A percentile compares a stretch with the other conserved stretches of the same genome.
phyloP scores from a whole-genome alignment of 805 yeast genomes.

The Myxozyma neotropica region DNA sequence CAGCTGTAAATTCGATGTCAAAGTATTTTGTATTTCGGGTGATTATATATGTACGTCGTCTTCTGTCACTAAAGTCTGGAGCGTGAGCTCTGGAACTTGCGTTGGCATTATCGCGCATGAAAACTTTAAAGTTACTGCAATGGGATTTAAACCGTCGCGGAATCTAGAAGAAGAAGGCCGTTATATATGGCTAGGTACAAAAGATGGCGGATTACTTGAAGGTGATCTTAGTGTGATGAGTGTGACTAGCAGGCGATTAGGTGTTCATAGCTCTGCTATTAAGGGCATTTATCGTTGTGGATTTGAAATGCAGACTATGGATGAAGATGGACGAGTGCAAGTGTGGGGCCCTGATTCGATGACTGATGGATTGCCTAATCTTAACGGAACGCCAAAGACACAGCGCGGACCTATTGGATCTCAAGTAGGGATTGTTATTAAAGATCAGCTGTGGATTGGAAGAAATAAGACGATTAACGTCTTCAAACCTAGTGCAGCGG shows the following conservation, averaged over 20 bases:
- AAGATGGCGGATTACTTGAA: conserved; percentile 43
- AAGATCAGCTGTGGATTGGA: conserved; percentile 43
- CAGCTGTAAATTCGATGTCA: conserved; percentile 35
- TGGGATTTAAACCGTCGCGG: conserved; percentile 35
- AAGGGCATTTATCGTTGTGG: conserved; percentile 33
- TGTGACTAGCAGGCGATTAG: conserved; percentile 34
- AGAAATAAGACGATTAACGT: conserved; percentile 40
- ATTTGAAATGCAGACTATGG: conserved; percentile 42
- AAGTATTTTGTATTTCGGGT: conserved; percentile 35
- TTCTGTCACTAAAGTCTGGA: conserved; percentile 35
- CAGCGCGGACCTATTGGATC: conserved; percentile 38
- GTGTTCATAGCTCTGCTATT: conserved; percentile 33
- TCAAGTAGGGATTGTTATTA: conserved; percentile 38
- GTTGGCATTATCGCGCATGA: conserved; percentile 36
- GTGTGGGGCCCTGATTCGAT: conserved; percentile 40
- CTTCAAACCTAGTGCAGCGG: conserved; percentile 37
- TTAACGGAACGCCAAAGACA: conserved; percentile 38
- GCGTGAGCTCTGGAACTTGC: conserved; percentile 34
- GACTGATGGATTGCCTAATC: conserved; percentile 29
- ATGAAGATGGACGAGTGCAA: conserved; percentile 45
- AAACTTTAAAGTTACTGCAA: conserved; percentile 38
- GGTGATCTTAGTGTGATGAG: conserved; percentile 33
- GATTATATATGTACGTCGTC: conserved; percentile 34
- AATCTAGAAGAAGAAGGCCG: conserved; percentile 30
- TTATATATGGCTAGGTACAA: conserved; percentile 42